Evolutionary conservation across 2,329 filamentous ascomycete genomes (phyloP).

Genomic region (Fusarium euwallaceae): DNA sequence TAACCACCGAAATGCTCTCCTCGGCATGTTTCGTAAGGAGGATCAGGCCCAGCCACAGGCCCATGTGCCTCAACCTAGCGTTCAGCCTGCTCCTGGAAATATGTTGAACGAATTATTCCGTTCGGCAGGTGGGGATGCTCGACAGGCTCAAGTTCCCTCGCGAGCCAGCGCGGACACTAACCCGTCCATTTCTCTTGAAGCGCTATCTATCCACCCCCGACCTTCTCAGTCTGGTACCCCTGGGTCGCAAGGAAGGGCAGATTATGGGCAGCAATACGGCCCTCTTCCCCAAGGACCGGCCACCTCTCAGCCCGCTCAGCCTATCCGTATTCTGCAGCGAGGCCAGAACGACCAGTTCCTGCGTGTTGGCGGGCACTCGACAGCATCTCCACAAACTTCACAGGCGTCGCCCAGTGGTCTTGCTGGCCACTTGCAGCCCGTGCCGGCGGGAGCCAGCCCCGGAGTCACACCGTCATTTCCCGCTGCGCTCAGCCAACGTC

Average conservation of each 20-base stretch:
- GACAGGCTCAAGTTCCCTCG: constrained; percentile 25
- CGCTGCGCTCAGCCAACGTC: constrained; percentile 31
- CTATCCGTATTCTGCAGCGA: constrained; percentile 53
- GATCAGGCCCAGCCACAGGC: constrained; percentile 25
- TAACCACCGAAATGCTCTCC: constrained; percentile 62
- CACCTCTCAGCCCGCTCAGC: constrained; percentile 36
- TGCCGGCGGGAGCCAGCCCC: constrained; percentile 35
- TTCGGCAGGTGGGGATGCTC: constrained; percentile 26
- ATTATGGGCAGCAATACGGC: constrained; percentile 35
- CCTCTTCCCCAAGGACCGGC: constrained; percentile 16
- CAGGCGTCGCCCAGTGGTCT: constrained; percentile 39
- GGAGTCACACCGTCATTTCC: constrained; percentile 34
- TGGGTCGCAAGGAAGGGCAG: constrained; percentile 28
- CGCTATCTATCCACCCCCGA: constrained; percentile 36
- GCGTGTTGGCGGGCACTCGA: constrained; percentile 17
- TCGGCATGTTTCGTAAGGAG: constrained; percentile 67
- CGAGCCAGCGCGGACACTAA: constrained; percentile 31
- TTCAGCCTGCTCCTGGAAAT: constrained; percentile 30
- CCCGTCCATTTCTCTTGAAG: constrained; percentile 37
- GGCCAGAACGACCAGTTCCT: constrained; percentile 48
- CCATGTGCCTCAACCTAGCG: constrained; percentile 14
- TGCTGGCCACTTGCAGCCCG: constrained; percentile 35
- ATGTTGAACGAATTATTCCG: constrained; percentile 41
- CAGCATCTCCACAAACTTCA: constrained; percentile 40
- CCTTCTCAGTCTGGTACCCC: constrained; percentile 27